Conservation (phyloP, 2,329 filamentous ascomycete species). For the Neurospora crassa region DNA sequence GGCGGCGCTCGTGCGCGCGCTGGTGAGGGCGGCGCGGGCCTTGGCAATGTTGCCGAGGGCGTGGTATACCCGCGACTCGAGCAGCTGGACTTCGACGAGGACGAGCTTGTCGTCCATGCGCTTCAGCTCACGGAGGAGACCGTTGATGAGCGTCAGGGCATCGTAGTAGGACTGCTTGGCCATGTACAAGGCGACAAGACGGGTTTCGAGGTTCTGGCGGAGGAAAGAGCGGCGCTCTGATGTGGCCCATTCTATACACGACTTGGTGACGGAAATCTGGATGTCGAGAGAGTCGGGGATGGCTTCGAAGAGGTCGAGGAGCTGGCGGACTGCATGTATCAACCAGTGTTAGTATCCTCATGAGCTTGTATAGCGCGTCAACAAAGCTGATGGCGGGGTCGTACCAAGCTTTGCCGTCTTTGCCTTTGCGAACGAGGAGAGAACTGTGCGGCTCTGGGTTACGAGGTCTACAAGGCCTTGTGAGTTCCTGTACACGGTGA, state of each 20-base stretch:
- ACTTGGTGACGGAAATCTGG: conserved; percentile 92
- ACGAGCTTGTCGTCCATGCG: conserved; percentile 97
- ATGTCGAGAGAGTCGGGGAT: conserved; percentile 93
- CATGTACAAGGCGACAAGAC: conserved; percentile 90
- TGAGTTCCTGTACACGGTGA: conserved; percentile 48
- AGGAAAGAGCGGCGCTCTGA: conserved; percentile 92
- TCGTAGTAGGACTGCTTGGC: conserved; percentile 97
- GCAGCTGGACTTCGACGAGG: conserved; percentile 91
- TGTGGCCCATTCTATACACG: conserved; percentile 98
- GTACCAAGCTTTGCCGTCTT: conserved; percentile 97
- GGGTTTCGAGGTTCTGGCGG: conserved; percentile 94
- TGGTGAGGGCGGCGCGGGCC: conserved; percentile 87
- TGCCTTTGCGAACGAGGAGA: conserved; percentile 95
- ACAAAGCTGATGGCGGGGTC: neutral
- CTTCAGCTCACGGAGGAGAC: conserved; percentile 91
- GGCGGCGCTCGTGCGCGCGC: conserved; percentile 86
- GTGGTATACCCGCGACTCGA: conserved; percentile 96
- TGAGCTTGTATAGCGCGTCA: neutral
- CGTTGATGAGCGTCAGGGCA: conserved; percentile 91
- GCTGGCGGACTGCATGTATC: conserved; percentile 71
- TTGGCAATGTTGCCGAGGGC: conserved; percentile 94
- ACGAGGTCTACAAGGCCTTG: conserved; percentile 84
- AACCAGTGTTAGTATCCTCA: conserved; percentile 2
- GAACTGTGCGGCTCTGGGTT: conserved; percentile 77
- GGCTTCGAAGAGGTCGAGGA: conserved; percentile 87